A percentile compares a stretch with the other conserved stretches of the same genome.
Evolutionary conservation across 495 filamentous ascomycete genomes (phyloP).

Genomic region (Penicillium canescens): DNA sequence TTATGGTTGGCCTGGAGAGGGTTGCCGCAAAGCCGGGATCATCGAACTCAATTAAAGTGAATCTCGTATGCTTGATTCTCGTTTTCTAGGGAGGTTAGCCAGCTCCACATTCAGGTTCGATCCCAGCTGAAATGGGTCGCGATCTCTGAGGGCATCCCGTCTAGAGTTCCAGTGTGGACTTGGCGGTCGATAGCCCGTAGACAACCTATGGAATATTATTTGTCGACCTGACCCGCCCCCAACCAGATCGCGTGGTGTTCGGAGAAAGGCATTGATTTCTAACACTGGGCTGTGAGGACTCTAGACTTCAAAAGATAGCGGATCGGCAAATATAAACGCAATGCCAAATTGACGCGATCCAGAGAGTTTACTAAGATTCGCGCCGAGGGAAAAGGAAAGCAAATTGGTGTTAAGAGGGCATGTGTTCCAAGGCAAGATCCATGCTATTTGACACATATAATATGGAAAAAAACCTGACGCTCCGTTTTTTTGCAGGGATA

Average conservation of each 20-base stretch:
- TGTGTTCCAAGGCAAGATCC: slow-evolving; percentile 6
- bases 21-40: background rate
- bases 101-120: background rate
- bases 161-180: background rate
- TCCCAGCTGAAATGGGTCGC: slow-evolving; percentile 2
- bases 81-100: background rate
- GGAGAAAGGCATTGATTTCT: background rate
- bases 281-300: background rate
- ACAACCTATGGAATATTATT: background rate
- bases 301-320: slow-evolving; percentile 1
- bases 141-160: background rate
- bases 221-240: background rate
- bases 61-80: slow-evolving; percentile 2
- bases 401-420: slow-evolving; percentile 12
- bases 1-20: background rate
- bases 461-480: no score
- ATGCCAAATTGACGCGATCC: slow-evolving; percentile 13
- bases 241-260: slow-evolving; percentile 3
- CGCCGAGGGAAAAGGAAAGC: slow-evolving; percentile 14
- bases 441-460: background rate
- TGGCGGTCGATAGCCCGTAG: background rate
- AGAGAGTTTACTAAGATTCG: slow-evolving; percentile 13
- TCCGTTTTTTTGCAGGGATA: no score
- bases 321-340: slow-evolving; percentile 23
- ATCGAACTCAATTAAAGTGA: slow-evolving; percentile 18